phyloP scores from a whole-genome alignment of 768 basidiomycete species.

The Guyanaporus albipodus region DNA sequence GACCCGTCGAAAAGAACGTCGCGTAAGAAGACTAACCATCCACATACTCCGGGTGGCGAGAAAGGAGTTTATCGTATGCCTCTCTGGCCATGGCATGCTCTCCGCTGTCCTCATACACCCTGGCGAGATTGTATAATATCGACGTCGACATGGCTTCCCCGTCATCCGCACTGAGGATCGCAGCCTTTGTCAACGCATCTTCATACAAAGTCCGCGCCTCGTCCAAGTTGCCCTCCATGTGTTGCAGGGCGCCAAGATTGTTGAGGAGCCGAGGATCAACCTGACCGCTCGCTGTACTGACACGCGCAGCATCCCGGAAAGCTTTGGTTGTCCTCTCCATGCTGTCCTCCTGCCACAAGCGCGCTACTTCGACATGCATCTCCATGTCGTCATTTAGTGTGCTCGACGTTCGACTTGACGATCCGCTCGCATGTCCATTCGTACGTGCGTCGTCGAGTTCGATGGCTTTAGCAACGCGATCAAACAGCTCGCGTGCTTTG shows the following conservation, averaged over 20 bases:
- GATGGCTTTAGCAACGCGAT: conserved; percentile 65
- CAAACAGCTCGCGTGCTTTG: conserved; percentile 78
- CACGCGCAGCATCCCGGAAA: conserved; percentile 66
- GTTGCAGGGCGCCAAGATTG: conserved; percentile 73
- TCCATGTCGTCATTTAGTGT: conserved; percentile 75
- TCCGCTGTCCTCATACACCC: conserved; percentile 85
- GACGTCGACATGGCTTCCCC: conserved; percentile 76
- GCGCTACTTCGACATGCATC: conserved; percentile 87
- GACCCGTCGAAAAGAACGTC: not conserved
- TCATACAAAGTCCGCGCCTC: conserved; percentile 70
- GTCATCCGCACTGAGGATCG: conserved; percentile 40
- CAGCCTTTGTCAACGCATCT: conserved; percentile 59
- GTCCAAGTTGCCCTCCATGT: conserved; percentile 57
- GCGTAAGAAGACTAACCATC: conserved; percentile 63
- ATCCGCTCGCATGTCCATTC: conserved; percentile 34
- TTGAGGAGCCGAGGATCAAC: conserved; percentile 70
- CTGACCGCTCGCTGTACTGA: conserved; percentile 49
- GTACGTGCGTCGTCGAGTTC: conserved; percentile 54
- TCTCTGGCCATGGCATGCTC: conserved; percentile 71
- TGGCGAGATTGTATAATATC: conserved; percentile 86
- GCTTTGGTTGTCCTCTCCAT: conserved; percentile 70
- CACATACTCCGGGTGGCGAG: conserved; percentile 92
- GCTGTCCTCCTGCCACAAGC: conserved; percentile 81
- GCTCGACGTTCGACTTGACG: conserved; percentile 41
- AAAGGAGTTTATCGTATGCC: conserved; percentile 82